These are phyloP conservation scores for Fragaria nilgerrensis DNA, from an alignment of 306 rosid genomes.

Conservation along the genomic window DNA sequence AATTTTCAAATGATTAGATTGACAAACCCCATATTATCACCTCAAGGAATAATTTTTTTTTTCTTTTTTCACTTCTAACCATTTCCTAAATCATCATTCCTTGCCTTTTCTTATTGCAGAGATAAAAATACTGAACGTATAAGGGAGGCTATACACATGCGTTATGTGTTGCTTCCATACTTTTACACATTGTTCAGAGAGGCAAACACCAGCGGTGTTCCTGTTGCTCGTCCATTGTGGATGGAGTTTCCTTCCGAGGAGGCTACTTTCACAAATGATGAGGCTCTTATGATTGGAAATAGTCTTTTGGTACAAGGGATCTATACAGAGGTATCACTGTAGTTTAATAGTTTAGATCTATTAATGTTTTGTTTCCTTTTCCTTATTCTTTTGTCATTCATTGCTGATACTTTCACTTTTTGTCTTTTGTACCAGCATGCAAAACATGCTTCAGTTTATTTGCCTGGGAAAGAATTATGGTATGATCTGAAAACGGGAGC, in stretches of 20 bases:
- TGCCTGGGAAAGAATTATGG: conserved; percentile 92
- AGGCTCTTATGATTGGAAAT: conserved; percentile 94
- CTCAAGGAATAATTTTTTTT: neutral
- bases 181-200: conserved; percentile 91
- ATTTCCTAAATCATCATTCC: conserved; percentile 19
- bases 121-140: conserved; percentile 72
- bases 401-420: neutral
- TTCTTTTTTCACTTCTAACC: neutral
- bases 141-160: conserved; percentile 77
- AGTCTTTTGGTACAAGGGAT: conserved; percentile 93
- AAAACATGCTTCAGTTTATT: conserved; percentile 70
- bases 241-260: conserved; percentile 97
- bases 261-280: conserved; percentile 85
- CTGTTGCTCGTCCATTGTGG: conserved; percentile 90
- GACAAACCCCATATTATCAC: neutral
- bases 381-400: neutral
- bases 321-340: conserved; percentile 63
- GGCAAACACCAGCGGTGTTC: conserved; percentile 82
- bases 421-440: conserved; percentile 49
- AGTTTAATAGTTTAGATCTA: neutral
- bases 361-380: neutral
- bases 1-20: neutral
- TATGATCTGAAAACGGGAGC: conserved; percentile 74
- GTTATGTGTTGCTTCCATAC: conserved; percentile 84
- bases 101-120: conserved; percentile 47